phyloP scores from a whole-genome alignment of 345 rosid species.

The Pelargonium nanum region DNA sequence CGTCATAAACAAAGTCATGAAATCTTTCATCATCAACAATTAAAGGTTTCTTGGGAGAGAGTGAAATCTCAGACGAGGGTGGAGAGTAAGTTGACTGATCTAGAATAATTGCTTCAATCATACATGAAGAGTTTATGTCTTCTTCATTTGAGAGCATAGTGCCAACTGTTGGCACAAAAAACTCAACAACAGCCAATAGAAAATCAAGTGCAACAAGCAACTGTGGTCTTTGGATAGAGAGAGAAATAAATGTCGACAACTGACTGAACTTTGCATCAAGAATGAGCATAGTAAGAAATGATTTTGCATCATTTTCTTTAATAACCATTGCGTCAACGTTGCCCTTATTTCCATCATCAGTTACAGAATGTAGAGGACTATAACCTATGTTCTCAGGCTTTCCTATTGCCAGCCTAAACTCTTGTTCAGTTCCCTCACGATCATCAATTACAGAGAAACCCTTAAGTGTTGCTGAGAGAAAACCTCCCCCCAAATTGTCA shows the following conservation, averaged over 20 bases:
- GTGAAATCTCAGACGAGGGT: constrained; percentile 44
- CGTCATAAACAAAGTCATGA: constrained; percentile 74
- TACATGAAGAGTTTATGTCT: constrained; percentile 35
- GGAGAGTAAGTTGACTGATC: constrained; percentile 56
- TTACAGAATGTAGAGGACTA: constrained; percentile 19
- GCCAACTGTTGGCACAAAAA: constrained; percentile 78
- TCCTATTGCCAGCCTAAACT: constrained; percentile 74
- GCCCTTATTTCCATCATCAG: constrained; percentile 16
- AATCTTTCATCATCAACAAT: constrained; percentile 74
- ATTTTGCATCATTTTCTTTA: constrained; percentile 28
- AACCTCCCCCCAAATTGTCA: constrained; percentile 52
- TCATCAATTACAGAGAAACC: constrained; percentile 81
- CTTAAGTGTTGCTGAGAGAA: constrained; percentile 75
- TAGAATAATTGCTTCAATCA: constrained; percentile 52
- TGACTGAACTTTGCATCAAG: constrained; percentile 78
- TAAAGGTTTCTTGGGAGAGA: constrained; percentile 75
- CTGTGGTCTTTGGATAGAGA: constrained; percentile 84
- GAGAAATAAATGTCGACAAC: constrained; percentile 44
- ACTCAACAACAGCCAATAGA: constrained; percentile 80
- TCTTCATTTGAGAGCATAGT: constrained; percentile 60
- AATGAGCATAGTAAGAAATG: constrained; percentile 80
- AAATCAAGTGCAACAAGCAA: constrained; percentile 95
- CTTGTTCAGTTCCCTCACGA: constrained; percentile 81
- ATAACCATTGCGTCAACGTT: constrained; percentile 23
- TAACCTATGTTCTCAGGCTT: constrained; percentile 42